Evolutionary conservation across 2,329 filamentous ascomycete genomes (phyloP).

Genomic region (Epichloe bromicola): DNA sequence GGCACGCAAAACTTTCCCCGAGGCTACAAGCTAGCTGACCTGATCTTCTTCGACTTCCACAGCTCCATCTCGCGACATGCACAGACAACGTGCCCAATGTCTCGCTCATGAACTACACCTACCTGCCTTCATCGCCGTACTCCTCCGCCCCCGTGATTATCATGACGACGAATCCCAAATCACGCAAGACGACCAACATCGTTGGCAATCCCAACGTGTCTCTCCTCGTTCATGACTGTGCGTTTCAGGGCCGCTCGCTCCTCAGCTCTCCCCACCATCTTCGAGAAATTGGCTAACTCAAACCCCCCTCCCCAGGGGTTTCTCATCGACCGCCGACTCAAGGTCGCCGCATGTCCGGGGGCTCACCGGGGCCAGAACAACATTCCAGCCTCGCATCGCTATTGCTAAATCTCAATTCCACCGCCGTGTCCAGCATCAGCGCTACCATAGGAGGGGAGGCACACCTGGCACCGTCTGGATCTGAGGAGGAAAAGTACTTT

Average conservation of each 20-base stretch:
- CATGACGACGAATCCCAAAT: conserved; percentile 77
- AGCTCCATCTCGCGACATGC: conserved; percentile 94
- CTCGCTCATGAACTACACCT: conserved; percentile 98
- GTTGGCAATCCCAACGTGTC: conserved; percentile 76
- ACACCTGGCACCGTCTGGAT: conserved; percentile 55
- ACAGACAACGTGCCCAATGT: conserved; percentile 75
- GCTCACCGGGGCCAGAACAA: conserved; percentile 49
- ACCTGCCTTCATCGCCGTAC: conserved; percentile 67
- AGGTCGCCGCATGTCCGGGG: conserved; percentile 41
- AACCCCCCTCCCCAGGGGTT: conserved; percentile 43
- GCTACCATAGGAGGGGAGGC: conserved; percentile 89
- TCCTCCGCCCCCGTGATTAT: conserved; percentile 69
- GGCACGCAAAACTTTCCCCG: no score
- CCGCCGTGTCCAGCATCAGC: conserved; percentile 74
- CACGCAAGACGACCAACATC: conserved; percentile 72
- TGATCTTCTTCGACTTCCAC: background rate
- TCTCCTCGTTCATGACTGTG: conserved; percentile 87
- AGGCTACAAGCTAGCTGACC: background rate
- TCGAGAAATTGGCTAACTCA: background rate
- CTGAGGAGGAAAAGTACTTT: conserved; percentile 75
- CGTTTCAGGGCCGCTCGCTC: conserved; percentile 6
- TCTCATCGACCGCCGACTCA: conserved; percentile 79
- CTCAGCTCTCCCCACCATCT: background rate
- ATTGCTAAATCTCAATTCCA: conserved; percentile 82
- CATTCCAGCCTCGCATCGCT: conserved; percentile 69